Evolutionary conservation across 192 early-diverging fungal species (phyloP).

Genomic region (Coemansia sp.): DNA sequence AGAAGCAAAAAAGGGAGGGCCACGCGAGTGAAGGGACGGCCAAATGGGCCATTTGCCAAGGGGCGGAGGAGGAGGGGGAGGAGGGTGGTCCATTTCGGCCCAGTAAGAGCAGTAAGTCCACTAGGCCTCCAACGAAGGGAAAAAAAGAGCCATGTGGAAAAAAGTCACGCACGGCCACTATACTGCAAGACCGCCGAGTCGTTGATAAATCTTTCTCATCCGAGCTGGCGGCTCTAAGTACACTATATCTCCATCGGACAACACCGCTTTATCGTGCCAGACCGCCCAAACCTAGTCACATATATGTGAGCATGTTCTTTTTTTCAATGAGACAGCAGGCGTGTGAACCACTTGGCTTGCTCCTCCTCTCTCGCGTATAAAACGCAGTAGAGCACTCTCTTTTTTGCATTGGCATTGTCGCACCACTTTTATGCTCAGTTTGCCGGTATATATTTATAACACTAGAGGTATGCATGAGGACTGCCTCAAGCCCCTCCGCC

Average conservation of each 20-base stretch:
- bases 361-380: neutral
- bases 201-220: neutral
- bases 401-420: neutral
- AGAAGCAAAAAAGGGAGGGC: neutral
- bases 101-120: conserved; percentile 12
- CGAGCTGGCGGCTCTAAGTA: neutral
- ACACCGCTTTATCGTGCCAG: neutral
- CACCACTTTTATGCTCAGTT: neutral
- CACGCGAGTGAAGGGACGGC: conserved; percentile 3
- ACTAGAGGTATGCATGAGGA: neutral
- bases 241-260: neutral
- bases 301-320: neutral
- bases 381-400: neutral
- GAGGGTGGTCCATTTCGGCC: neutral
- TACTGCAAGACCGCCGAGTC: neutral
- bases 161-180: conserved; percentile 10
- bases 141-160: conserved; percentile 9
- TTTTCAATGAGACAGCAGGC: neutral
- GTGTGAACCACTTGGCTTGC: neutral
- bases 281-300: neutral
- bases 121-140: neutral
- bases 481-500: neutral
- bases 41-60: conserved; percentile 6
- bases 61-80: neutral
- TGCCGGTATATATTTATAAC: neutral